Evolutionary conservation across 306 rosid genomes (phyloP).

Genomic region (Ammopiptanthus mongolicus): DNA sequence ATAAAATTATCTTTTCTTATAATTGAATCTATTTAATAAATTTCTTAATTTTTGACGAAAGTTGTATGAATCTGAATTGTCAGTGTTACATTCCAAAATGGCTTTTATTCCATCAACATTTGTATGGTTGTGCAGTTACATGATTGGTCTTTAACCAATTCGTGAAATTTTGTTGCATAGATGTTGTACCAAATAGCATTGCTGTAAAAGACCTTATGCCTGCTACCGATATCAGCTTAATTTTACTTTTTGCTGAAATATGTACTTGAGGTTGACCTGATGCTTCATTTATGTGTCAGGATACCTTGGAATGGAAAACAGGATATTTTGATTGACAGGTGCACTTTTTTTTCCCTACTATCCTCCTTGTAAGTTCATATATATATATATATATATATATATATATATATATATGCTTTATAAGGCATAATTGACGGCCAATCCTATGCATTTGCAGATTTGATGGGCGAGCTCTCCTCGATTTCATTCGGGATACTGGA

Average conservation of each 20-base stretch:
- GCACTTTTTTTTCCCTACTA: background rate
- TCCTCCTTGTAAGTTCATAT: background rate
- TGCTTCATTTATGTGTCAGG: slow-evolving; percentile 42
- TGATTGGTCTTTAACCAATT: too few species aligned
- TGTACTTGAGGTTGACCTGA: background rate
- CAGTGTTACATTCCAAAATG: too few species aligned
- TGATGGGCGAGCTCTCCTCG: slow-evolving; percentile 97
- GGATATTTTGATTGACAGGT: slow-evolving; percentile 92
- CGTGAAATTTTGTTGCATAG: too few species aligned
- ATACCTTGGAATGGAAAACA: slow-evolving; percentile 99
- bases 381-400: background rate
- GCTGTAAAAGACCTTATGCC: background rate
- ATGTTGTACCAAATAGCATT: too few species aligned
- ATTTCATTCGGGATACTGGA: slow-evolving; percentile 84
- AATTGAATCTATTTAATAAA: too few species aligned
- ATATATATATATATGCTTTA: background rate
- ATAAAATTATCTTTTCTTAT: background rate
- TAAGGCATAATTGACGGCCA: background rate
- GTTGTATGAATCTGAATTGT: too few species aligned
- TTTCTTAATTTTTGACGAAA: background rate
- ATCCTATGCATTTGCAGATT: slow-evolving; percentile 48
- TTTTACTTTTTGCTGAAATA: background rate
- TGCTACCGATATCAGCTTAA: background rate
- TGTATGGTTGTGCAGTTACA: too few species aligned
- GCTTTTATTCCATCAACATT: too few species aligned